Evolutionary conservation across 257 asterid species (phyloP).

Genomic region (Jacaranda copaia): DNA sequence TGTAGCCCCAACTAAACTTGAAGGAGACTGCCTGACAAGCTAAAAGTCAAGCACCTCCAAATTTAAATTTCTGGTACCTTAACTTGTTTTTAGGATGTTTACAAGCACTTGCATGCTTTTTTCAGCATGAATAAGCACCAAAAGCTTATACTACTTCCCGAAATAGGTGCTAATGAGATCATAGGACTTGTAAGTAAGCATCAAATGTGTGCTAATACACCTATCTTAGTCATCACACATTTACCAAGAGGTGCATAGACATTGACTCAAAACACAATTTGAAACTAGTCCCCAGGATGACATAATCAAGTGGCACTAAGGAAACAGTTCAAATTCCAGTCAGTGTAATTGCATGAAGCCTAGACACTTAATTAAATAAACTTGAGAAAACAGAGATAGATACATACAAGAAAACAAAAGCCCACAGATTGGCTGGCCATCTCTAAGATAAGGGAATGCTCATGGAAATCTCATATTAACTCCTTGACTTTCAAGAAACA

Average conservation of each 20-base stretch:
- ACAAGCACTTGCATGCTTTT: conserved; percentile 1
- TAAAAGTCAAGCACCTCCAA: neutral
- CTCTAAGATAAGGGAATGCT: neutral
- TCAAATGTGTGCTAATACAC: neutral
- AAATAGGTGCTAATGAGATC: neutral
- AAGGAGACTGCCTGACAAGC: neutral
- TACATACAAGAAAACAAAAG: neutral
- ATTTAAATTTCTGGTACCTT: neutral
- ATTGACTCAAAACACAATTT: neutral
- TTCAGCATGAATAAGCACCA: neutral
- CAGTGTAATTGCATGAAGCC: neutral
- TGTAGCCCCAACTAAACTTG: neutral
- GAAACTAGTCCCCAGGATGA: neutral
- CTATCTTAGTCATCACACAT: neutral
- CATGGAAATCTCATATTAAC: neutral
- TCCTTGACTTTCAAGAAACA: neutral
- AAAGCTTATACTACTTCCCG: neutral
- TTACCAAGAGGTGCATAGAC: neutral
- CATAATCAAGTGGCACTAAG: neutral
- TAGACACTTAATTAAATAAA: neutral
- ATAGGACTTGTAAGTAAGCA: neutral
- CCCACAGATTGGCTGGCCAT: neutral
- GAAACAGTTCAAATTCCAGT: neutral
- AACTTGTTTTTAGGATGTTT: neutral
- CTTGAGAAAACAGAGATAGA: neutral